Evolutionary conservation across 305 asterid genomes (phyloP).

Genomic region (Fraxinus sp.): DNA sequence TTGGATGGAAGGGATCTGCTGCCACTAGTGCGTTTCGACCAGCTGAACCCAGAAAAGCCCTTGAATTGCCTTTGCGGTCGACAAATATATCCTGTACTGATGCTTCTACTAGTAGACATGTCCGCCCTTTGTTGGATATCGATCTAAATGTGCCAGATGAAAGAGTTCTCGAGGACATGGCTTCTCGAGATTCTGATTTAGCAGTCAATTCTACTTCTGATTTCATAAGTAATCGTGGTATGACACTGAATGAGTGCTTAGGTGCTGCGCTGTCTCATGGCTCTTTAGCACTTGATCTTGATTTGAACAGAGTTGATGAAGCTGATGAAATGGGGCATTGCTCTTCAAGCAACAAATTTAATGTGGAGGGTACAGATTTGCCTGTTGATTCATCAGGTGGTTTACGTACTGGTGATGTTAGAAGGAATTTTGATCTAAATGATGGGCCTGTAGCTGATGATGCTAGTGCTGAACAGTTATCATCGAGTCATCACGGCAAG

Average conservation of each 20-base stretch:
- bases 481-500: constrained; percentile 26
- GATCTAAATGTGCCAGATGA: constrained; percentile 78
- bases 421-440: constrained; percentile 46
- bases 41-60: constrained; percentile 62
- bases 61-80: constrained; percentile 32
- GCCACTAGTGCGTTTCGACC: constrained; percentile 79
- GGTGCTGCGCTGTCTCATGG: constrained; percentile 30
- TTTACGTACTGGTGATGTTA: constrained; percentile 24
- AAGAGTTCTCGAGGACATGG: constrained; percentile 55
- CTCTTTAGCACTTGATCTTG: constrained; percentile 47
- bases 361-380: constrained; percentile 9
- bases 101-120: constrained; percentile 40
- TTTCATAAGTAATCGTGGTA: constrained; percentile 23
- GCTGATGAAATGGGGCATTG: constrained; percentile 31
- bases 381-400: constrained; percentile 20
- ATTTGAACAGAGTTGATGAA: constrained; percentile 42
- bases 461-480: constrained; percentile 18
- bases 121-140: constrained; percentile 51
- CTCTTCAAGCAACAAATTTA: constrained; percentile 26
- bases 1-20: constrained; percentile 87
- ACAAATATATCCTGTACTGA: constrained; percentile 28
- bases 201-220: constrained; percentile 29
- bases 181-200: constrained; percentile 42
- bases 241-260: constrained; percentile 23
- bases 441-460: constrained; percentile 39